Evolutionary conservation across 2,329 filamentous ascomycete genomes (phyloP), one percentile per base, ranked within the genome.

Genomic region (Apiospora phragmitis): DNA sequence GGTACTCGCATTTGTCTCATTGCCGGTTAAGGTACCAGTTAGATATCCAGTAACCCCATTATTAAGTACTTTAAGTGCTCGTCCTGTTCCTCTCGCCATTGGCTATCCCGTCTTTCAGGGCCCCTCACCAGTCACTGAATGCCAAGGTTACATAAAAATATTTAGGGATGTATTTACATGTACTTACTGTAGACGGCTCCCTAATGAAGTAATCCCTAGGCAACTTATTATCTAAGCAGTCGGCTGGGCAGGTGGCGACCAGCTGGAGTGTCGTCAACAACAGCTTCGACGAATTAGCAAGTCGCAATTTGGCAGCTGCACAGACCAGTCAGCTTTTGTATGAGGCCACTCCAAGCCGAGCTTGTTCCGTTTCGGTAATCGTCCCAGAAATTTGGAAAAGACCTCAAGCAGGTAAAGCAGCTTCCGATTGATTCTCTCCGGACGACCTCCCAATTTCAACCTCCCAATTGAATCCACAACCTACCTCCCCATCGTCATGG

Each of bases 401-500:
- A 71, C 73, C 73, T 74, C 68, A 68, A 68, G 35, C 70, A 68
- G 35, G 55, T 70, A 70, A 66, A 71, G 68, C 70, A 73, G 71
- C 72, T 73, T 69, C 59, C 59, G 32, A 65, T 67, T 45, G 65
- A 67, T 42, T 62, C 55, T 62, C 55, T 62, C 55, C 55, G 55
- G 55, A 62, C 55, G 55, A 62, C 32, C 55, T 32, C 38, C 55
- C 55, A 62, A 62, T 62, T 62, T 38, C 55, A n/a, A 35, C 55
- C 55, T 62, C 42, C 65, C 65, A 43, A 67, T 67, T 67, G 65
- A 67, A 67, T 47, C 65, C 67, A 38, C 67, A 55, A 38, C 71
- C 71, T 71, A 73, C 71, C 71, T 74, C 72, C 72, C 70, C 73
- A 74, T 75, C 80, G 82, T 81, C 79, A 93, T 93, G 91, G 90